A percentile compares a stretch with the other conserved stretches of the same genome.
Evolutionary conservation across 1,284 basidiomycete species (phyloP).

Genomic region (Thecaphora thlaspeos): DNA sequence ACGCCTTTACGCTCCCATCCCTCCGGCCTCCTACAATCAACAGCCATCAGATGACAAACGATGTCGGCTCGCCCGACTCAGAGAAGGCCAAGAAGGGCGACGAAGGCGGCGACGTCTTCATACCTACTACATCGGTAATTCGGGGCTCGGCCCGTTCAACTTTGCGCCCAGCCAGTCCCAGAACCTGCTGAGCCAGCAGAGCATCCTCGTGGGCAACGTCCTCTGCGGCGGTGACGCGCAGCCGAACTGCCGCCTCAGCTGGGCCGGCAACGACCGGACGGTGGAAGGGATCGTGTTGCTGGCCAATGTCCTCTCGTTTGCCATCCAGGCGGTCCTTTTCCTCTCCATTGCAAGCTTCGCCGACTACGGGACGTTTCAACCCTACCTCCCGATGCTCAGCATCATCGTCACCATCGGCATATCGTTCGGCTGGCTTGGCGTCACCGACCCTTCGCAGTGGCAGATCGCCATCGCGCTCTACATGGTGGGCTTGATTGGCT

Average conservation of each 20-base stretch:
- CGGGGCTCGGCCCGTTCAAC: conserved; percentile 66
- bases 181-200: conserved; percentile 64
- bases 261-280: conserved; percentile 50
- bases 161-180: conserved; percentile 75
- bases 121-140: conserved; percentile 72
- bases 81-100: too few species aligned
- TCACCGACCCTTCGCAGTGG: conserved; percentile 69
- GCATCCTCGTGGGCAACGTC: conserved; percentile 64
- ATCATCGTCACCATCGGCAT: conserved; percentile 29
- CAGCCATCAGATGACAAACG: too few species aligned
- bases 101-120: too few species aligned
- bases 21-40: too few species aligned
- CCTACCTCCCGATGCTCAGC: conserved; percentile 29
- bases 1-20: too few species aligned
- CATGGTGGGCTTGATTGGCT: conserved; percentile 76
- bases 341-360: conserved; percentile 73
- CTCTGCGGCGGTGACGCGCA: conserved; percentile 27
- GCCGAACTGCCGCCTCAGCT: conserved; percentile 61
- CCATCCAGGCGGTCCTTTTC: conserved; percentile 63
- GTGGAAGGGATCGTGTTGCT: conserved; percentile 41
- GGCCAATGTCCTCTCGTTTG: conserved; percentile 41
- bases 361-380: conserved; percentile 26
- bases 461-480: conserved; percentile 73
- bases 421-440: conserved; percentile 18
- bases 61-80: too few species aligned